Evolutionary conservation across 441 rosid species (phyloP).

Genomic region (Adansonia gregorii): DNA sequence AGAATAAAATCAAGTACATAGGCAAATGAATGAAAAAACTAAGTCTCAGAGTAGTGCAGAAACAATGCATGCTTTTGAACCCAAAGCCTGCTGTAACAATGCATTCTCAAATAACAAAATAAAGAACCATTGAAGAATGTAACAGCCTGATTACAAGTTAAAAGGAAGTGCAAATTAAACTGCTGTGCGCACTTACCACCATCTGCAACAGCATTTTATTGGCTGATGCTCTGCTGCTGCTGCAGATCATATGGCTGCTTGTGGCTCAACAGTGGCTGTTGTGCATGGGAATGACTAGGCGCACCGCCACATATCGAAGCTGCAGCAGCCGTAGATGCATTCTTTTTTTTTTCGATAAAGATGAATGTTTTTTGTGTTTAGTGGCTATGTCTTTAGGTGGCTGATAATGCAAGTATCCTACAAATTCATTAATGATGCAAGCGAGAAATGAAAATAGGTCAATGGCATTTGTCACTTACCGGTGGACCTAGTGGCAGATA

Average conservation of each 20-base stretch:
- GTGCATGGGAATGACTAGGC: slow-evolving; percentile 15
- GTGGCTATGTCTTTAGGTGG: background rate
- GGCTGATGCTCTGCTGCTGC: slow-evolving; percentile 20
- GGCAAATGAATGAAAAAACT: background rate
- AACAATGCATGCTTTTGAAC: slow-evolving; percentile 1
- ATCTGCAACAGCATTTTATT: slow-evolving; percentile 20
- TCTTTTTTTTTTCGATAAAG: slow-evolving; percentile 10
- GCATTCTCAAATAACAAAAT: background rate
- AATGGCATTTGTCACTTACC: background rate
- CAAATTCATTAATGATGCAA: background rate
- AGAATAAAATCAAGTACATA: background rate
- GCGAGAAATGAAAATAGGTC: slow-evolving; percentile 4
- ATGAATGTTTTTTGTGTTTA: background rate
- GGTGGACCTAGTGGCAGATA: slow-evolving; percentile 4
- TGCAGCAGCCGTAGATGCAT: slow-evolving; percentile 8
- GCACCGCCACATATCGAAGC: background rate
- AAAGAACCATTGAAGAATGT: background rate
- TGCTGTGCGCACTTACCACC: background rate
- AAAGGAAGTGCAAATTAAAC: background rate
- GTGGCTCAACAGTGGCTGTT: slow-evolving; percentile 16
- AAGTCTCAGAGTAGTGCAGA: slow-evolving; percentile 13
- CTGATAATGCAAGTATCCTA: slow-evolving; percentile 18
- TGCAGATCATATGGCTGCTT: slow-evolving; percentile 24
- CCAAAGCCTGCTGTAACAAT: slow-evolving; percentile 5
- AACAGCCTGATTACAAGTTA: background rate